phyloP scores from a whole-genome alignment of 2,329 filamentous ascomycete species.

The Graphilbum ipis-grandicollis region DNA sequence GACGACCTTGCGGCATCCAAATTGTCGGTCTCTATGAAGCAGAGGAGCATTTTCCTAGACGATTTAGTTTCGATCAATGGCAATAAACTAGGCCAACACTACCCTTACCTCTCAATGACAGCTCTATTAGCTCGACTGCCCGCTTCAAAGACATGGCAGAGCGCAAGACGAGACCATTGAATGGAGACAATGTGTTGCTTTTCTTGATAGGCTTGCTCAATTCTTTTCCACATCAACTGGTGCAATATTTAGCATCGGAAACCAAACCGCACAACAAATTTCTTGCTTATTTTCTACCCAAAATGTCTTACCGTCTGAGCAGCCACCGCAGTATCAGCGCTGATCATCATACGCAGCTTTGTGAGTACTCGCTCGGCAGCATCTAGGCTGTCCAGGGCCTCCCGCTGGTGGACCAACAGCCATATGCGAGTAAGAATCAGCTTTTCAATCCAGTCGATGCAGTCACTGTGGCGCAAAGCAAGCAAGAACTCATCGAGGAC shows the following conservation, averaged over 20 bases:
- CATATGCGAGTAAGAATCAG: conserved; percentile 50
- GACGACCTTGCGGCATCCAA: conserved; percentile 32
- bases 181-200: conserved; percentile 37
- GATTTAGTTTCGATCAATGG: too few species aligned
- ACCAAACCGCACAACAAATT: too few species aligned
- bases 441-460: conserved; percentile 48
- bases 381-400: conserved; percentile 15
- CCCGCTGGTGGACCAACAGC: conserved; percentile 35
- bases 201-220: conserved; percentile 40
- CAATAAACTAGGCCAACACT: too few species aligned
- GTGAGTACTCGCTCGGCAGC: conserved; percentile 20
- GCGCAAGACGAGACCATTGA: conserved; percentile 54
- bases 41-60: conserved; percentile 58
- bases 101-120: conserved; percentile 45
- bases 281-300: conserved; percentile 65
- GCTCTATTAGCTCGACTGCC: conserved; percentile 48
- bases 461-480: conserved; percentile 23
- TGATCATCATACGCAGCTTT: conserved; percentile 28
- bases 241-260: too few species aligned
- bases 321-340: conserved; percentile 44
- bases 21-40: conserved; percentile 43
- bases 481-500: conserved; percentile 48
- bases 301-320: conserved; percentile 52
- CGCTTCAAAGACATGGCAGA: conserved; percentile 48
- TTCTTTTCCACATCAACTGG: conserved; percentile 66